These are phyloP conservation scores for Globisporangium mamillatum DNA, from an alignment of 352 stramenopile genomes.

Conservation along the genomic window DNA sequence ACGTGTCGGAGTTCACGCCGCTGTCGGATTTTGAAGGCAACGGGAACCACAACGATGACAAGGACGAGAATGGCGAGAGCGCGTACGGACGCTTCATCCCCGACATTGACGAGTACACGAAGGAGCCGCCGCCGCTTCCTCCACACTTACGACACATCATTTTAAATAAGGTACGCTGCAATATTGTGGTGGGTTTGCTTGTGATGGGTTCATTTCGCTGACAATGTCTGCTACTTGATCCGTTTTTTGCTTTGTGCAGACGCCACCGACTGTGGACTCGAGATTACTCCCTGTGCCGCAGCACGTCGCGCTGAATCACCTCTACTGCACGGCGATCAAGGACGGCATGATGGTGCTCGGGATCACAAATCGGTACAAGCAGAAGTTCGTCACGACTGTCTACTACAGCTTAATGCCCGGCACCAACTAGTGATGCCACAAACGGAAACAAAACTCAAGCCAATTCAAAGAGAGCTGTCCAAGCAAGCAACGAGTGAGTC, in stretches of 20 bases:
- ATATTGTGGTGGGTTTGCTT: background rate
- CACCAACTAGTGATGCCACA: slow-evolving; percentile 47
- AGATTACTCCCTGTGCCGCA: slow-evolving; percentile 95
- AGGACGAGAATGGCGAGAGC: slow-evolving; percentile 80
- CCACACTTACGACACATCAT: slow-evolving; percentile 99
- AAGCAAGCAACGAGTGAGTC: background rate
- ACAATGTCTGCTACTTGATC: background rate
- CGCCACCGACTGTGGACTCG: slow-evolving; percentile 93
- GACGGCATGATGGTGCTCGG: slow-evolving; percentile 99
- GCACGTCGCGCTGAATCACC: slow-evolving; percentile 98
- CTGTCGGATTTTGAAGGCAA: slow-evolving; percentile 70
- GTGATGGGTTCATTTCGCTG: slow-evolving; percentile 17
- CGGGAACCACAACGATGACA: slow-evolving; percentile 44
- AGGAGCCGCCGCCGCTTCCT: slow-evolving; percentile 97
- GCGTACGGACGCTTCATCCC: slow-evolving; percentile 95
- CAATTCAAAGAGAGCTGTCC: background rate
- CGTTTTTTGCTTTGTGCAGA: slow-evolving; percentile 27
- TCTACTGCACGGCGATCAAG: slow-evolving; percentile 99
- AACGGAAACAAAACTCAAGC: background rate
- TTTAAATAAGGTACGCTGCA: slow-evolving; percentile 93
- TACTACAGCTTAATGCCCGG: slow-evolving; percentile 95
- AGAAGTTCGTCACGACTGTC: slow-evolving; percentile 98
- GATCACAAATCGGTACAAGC: slow-evolving; percentile 97
- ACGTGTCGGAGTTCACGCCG: slow-evolving; percentile 97
- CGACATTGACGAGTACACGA: slow-evolving; percentile 99